Conservation (phyloP, 2,329 filamentous ascomycete genomes). For the Aspergillus flavus region DNA sequence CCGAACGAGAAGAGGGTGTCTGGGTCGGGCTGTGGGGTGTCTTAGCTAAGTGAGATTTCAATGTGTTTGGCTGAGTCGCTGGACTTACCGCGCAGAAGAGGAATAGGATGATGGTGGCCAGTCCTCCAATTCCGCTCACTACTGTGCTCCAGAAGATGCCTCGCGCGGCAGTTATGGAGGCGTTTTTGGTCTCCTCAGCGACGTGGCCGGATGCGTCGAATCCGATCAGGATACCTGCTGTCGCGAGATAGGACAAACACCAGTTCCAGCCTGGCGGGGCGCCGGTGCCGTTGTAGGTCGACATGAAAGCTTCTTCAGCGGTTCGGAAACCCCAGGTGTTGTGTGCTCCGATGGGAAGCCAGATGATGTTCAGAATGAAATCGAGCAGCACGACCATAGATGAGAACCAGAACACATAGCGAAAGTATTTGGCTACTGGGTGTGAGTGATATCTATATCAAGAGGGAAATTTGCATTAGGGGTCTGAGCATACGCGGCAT, state of each 20-base stretch:
- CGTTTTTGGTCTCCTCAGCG: conserved; percentile 64
- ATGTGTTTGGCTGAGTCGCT: neutral
- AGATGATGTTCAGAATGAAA: conserved; percentile 62
- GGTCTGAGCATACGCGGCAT: conserved; percentile 48
- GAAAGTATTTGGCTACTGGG: conserved; percentile 48
- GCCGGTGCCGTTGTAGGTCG: conserved; percentile 61
- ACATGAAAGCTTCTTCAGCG: conserved; percentile 61
- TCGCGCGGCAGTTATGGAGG: conserved; percentile 50
- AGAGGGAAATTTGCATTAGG: neutral
- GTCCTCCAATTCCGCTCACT: conserved; percentile 58
- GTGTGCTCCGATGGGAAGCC: conserved; percentile 60
- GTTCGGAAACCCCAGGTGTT: conserved; percentile 62
- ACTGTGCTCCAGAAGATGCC: conserved; percentile 65
- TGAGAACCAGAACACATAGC: conserved; percentile 35
- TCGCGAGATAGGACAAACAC: conserved; percentile 64
- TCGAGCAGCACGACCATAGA: conserved; percentile 56
- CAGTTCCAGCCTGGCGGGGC: conserved; percentile 63
- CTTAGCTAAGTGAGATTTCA: conserved; percentile 2
- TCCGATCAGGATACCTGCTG: conserved; percentile 62
- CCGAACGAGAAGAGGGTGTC: conserved; percentile 57
- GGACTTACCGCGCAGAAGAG: conserved; percentile 57
- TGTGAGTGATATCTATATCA: conserved; percentile 16
- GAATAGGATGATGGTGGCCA: conserved; percentile 60
- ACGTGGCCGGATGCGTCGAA: conserved; percentile 65
- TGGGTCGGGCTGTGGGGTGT: conserved; percentile 45